Base-by-base conservation (phyloP, 768 basidiomycete genomes). In the Tephrocybe rancida region DNA sequence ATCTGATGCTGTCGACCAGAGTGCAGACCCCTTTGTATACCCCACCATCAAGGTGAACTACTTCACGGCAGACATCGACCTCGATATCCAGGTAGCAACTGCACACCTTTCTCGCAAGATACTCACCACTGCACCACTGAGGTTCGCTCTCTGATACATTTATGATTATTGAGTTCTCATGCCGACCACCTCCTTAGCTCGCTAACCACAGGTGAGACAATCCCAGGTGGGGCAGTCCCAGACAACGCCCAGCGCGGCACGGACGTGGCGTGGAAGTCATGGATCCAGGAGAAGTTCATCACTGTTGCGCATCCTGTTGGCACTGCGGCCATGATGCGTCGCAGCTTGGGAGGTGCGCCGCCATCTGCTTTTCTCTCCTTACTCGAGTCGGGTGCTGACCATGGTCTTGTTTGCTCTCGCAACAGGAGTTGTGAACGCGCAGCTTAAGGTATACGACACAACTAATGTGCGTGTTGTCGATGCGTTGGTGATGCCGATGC, bases 401-500 rank as follows among this genome's bases (percentile, higher is more conserved):
- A n/a, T 43, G 39, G 42, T 37, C 10, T 13, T 37, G 14, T 37
- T 16, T 13, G n/a, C 44, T 30, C 27, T 74, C n/a, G n/a, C n/a
- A n/a, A n/a, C 76, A 72, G 77, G 79, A 51, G 79, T 81, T 14
- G 80, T 81, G 14, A 61, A 79, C 47, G 70, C 76, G 2, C 73
- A 78, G 25, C 64, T 80, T 22, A 73, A 61, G 56, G 73, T 80
- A 6, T 80, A 80, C 57, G 77, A 77, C 50, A 78, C 76, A 3
- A 57, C 68, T 7, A 80, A 80, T 53, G 72, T 84, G 21, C 76
- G 81, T 8, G 78, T 84, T 26, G 77, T 79, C 0, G 82, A 83
- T 61, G 78, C 78, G 16, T 78, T 75, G 32, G 61, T 81, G 6
- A 62, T 81, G 55, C 81, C 82, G 6, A 52, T 79, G 34, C 78